phyloP scores from a whole-genome alignment of 306 rosid genomes.

The Benincasa hispida region DNA sequence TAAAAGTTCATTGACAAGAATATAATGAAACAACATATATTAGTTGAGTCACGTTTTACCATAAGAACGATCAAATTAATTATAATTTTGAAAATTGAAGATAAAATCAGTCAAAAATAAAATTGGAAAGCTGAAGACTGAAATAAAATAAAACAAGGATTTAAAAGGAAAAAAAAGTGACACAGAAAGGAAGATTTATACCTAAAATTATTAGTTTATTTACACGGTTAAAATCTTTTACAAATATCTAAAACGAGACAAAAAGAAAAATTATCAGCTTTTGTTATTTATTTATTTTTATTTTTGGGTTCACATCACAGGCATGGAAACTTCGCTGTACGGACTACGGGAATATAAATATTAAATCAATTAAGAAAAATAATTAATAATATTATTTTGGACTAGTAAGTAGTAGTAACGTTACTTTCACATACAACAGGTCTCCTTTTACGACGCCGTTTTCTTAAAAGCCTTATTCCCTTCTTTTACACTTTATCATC shows the following conservation, averaged over 20 bases:
- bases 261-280: background rate
- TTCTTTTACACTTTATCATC: constrained; percentile 29
- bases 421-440: background rate
- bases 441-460: constrained; percentile 1
- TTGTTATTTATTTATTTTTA: background rate
- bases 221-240: background rate
- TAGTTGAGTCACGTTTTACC: too few species aligned
- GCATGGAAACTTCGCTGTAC: background rate
- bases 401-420: background rate
- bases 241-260: background rate
- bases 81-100: too few species aligned
- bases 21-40: too few species aligned
- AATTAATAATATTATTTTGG: background rate
- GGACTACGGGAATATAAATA: background rate
- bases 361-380: background rate
- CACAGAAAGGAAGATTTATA: background rate
- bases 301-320: background rate
- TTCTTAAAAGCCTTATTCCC: constrained; percentile 1
- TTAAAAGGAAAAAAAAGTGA: background rate
- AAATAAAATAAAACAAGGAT: too few species aligned
- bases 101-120: too few species aligned
- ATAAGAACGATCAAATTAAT: too few species aligned
- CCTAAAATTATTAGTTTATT: background rate
- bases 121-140: background rate
- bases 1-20: too few species aligned